A percentile compares a stretch with the other conserved stretches of the same genome.
Conservation (phyloP, 805 yeast species). For the Ogataea nonfermentans region DNA sequence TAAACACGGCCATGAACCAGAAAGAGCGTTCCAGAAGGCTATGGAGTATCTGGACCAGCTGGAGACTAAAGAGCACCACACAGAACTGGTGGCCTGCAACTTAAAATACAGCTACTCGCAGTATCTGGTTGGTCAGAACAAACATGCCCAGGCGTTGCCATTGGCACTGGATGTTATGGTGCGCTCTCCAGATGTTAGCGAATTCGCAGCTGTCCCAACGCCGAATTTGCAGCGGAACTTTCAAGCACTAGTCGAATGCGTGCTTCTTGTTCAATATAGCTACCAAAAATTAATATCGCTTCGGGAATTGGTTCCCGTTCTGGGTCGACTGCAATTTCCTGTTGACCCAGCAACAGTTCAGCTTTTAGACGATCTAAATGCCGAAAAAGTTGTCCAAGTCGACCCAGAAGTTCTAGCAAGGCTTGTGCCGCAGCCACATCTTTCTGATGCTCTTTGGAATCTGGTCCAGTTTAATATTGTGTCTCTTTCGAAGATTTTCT, state of each 20-base stretch:
- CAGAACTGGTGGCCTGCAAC: not conserved
- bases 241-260: slow-evolving; percentile 3
- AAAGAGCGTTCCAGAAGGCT: not conserved
- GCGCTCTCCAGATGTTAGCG: not conserved
- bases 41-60: not conserved
- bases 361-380: slow-evolving; percentile 2
- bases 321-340: not conserved
- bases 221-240: slow-evolving; percentile 4
- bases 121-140: not conserved
- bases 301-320: not conserved
- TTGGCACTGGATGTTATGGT: not conserved
- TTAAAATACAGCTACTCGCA: slow-evolving; percentile 3
- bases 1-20: not conserved
- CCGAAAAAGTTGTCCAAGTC: slow-evolving; percentile 1
- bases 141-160: not conserved
- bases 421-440: not conserved
- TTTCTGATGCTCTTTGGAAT: slow-evolving; percentile 8
- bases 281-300: slow-evolving; percentile 13
- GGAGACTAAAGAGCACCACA: not conserved
- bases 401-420: not conserved
- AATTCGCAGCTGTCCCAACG: not conserved
- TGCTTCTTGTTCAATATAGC: slow-evolving; percentile 16
- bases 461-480: slow-evolving; percentile 25
- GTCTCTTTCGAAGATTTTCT: slow-evolving; percentile 22
- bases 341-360: not conserved